Conservation (phyloP, 345 rosid genomes). For the Pistacia vera region DNA sequence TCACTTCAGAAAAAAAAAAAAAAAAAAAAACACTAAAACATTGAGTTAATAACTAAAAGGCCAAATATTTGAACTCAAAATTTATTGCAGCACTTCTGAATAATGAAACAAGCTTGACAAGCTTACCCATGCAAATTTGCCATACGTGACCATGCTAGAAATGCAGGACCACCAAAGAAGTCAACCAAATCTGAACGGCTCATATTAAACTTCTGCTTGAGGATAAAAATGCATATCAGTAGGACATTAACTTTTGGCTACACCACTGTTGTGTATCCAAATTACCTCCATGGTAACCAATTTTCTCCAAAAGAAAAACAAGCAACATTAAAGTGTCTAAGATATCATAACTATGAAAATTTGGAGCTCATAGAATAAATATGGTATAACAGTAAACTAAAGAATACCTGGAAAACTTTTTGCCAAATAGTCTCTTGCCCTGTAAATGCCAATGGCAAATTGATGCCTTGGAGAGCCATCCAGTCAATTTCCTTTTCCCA, state of each 20-base stretch:
- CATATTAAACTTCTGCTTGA: slow-evolving; percentile 56
- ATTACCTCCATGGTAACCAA: neutral
- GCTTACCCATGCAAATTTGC: slow-evolving; percentile 72
- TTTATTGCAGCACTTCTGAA: slow-evolving; percentile 1
- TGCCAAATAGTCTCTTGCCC: slow-evolving; percentile 79
- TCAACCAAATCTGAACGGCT: slow-evolving; percentile 55
- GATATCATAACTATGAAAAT: neutral
- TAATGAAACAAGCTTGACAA: slow-evolving; percentile 14
- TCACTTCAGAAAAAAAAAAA: too few species aligned
- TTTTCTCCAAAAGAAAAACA: neutral
- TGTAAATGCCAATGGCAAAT: slow-evolving; percentile 73
- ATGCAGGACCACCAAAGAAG: slow-evolving; percentile 82
- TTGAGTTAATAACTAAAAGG: neutral
- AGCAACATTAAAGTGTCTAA: neutral
- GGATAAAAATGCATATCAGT: slow-evolving; percentile 17
- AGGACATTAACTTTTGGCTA: slow-evolving; percentile 2
- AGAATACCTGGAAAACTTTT: slow-evolving; percentile 61
- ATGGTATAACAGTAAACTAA: slow-evolving; percentile 13
- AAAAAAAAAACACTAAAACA: too few species aligned
- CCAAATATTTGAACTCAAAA: neutral
- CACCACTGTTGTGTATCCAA: neutral
- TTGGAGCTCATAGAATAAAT: slow-evolving; percentile 8
- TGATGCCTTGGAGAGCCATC: slow-evolving; percentile 85
- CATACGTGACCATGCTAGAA: slow-evolving; percentile 84
- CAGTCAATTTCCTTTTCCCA: slow-evolving; percentile 82